Evolutionary conservation across 208 protist genomes (phyloP).

Genomic region (Trypanosoma lewisi): DNA sequence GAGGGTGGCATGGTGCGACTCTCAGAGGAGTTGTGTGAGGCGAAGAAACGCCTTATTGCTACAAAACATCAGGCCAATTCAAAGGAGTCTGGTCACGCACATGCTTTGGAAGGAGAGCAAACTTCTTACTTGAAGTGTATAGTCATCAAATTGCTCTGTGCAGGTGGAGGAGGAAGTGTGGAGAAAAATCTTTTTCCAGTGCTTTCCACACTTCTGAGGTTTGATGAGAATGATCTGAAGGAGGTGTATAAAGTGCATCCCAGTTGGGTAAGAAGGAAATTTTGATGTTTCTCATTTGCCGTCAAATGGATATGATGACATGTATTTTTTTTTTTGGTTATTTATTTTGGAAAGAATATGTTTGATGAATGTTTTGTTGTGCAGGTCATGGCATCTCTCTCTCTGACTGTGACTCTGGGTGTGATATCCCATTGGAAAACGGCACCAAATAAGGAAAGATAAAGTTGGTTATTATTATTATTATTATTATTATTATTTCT

Average conservation of each 20-base stretch:
- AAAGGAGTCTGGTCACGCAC: constrained; percentile 6
- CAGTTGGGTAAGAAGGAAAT: constrained; percentile 30
- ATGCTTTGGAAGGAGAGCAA: constrained; percentile 55
- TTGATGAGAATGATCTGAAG: constrained; percentile 42
- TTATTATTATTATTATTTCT: constrained; percentile 12
- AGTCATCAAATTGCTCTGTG: constrained; percentile 70
- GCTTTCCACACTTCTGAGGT: constrained; percentile 64
- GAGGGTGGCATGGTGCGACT: constrained; percentile 26
- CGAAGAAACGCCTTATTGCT: constrained; percentile 40
- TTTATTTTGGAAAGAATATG: not conserved
- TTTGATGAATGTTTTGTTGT: not conserved
- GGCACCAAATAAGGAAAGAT: not conserved
- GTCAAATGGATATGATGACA: not conserved
- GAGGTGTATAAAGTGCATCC: constrained; percentile 57
- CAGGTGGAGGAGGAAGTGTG: constrained; percentile 41
- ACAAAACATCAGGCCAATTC: constrained; percentile 21
- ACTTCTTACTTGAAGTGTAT: constrained; percentile 66
- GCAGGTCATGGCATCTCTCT: too few species aligned
- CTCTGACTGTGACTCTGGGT: too few species aligned
- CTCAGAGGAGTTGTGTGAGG: constrained; percentile 38
- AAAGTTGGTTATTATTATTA: not conserved
- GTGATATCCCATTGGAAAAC: too few species aligned
- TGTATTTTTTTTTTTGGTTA: too few species aligned
- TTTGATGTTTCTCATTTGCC: constrained; percentile 14
- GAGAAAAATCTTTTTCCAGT: constrained; percentile 72